Percentiles rank a stretch among this genome's conserved stretches.
Evolutionary conservation across 257 asterid species (phyloP).

Genomic region (Plantago elongata): DNA sequence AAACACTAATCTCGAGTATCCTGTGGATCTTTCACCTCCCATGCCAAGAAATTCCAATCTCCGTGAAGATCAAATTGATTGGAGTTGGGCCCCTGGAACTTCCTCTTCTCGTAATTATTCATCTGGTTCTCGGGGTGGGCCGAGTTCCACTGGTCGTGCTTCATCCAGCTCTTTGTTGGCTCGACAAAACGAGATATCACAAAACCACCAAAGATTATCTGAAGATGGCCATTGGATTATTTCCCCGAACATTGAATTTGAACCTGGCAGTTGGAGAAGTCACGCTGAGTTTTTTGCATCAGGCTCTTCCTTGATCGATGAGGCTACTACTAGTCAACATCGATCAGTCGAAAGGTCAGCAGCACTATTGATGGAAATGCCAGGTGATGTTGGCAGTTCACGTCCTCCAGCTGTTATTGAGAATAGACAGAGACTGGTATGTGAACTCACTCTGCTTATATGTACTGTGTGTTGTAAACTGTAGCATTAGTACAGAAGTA

Average conservation of each 20-base stretch:
- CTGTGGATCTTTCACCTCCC: slow-evolving; percentile 36
- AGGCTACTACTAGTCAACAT: slow-evolving; percentile 36
- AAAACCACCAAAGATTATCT: slow-evolving; percentile 36
- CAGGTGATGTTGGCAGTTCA: slow-evolving; percentile 46
- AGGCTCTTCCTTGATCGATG: slow-evolving; percentile 44
- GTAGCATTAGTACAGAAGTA: background rate
- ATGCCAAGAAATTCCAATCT: slow-evolving; percentile 37
- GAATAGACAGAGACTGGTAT: slow-evolving; percentile 70
- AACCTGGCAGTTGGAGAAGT: slow-evolving; percentile 48
- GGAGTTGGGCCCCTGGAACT: slow-evolving; percentile 57
- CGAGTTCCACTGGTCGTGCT: slow-evolving; percentile 33
- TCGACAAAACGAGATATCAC: slow-evolving; percentile 45
- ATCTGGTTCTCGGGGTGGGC: slow-evolving; percentile 37
- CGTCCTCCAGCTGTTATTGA: slow-evolving; percentile 62
- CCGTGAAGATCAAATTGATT: slow-evolving; percentile 49
- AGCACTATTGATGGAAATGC: slow-evolving; percentile 33
- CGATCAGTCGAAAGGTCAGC: slow-evolving; percentile 41
- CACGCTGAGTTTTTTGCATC: slow-evolving; percentile 45
- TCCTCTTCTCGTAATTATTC: slow-evolving; percentile 43
- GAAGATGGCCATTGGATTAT: slow-evolving; percentile 51
- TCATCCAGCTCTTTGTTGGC: slow-evolving; percentile 45
- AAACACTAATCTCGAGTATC: slow-evolving; percentile 33
- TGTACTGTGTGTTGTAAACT: background rate
- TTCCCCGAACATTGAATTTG: slow-evolving; percentile 43
- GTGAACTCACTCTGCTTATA: slow-evolving; percentile 15